Percentiles rank a stretch among this genome's conserved stretches.
These are phyloP conservation scores for Talinum fruticosum DNA, from an alignment of 148 eudicot species.

Conservation along the genomic window DNA sequence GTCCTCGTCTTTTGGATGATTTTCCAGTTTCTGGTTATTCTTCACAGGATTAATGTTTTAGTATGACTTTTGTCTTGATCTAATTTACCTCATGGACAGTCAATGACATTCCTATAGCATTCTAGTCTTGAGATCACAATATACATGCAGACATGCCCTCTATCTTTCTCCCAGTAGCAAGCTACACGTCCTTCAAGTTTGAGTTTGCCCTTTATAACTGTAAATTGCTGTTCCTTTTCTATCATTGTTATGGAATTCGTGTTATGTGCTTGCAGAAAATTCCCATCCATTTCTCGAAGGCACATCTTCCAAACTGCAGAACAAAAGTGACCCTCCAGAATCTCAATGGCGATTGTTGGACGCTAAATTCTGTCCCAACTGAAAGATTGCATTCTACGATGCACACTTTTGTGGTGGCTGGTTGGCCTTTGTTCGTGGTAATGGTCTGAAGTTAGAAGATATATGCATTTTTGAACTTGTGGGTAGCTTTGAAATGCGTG, in stretches of 20 bases:
- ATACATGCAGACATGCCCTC: neutral
- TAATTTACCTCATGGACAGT: neutral
- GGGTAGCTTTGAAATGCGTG: constrained; percentile 72
- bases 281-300: constrained; percentile 63
- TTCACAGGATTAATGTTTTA: neutral
- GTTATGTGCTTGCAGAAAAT: constrained; percentile 49
- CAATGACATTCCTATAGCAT: neutral
- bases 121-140: neutral
- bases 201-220: neutral
- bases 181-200: neutral
- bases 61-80: neutral
- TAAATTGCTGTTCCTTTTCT: neutral
- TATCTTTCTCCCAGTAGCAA: neutral
- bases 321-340: constrained; percentile 64
- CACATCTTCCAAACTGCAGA: constrained; percentile 59
- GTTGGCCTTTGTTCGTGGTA: constrained; percentile 83
- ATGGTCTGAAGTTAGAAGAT: constrained; percentile 70
- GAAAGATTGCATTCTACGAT: constrained; percentile 37
- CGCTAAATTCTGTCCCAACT: constrained; percentile 67
- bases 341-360: constrained; percentile 70
- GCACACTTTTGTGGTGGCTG: constrained; percentile 90
- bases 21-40: neutral
- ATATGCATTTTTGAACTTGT: constrained; percentile 89
- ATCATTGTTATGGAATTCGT: neutral
- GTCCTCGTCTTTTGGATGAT: neutral